Base-by-base conservation (phyloP, 805 yeast species). In the Dipodascopsis uninucleata region DNA sequence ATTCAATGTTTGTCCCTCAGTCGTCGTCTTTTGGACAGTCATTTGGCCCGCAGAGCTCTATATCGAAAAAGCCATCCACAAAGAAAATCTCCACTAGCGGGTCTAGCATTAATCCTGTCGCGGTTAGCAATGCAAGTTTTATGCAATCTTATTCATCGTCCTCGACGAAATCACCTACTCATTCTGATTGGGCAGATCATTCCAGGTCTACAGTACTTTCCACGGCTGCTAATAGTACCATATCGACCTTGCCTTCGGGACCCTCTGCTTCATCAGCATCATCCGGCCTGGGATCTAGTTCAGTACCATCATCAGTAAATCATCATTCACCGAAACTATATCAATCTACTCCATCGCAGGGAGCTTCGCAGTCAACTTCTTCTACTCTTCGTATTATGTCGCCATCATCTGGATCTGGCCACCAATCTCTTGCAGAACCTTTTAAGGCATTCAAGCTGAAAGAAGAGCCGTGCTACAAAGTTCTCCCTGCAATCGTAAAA, bases 381-480 rank as follows among this genome's bases (percentile, higher is more conserved):
- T 42, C 59, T 2, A 52, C 54, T 5, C 39, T 49, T 22, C 61
- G 54, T 28, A n/a, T n/a, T n/a, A n/a, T 3, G n/a, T 14, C 3
- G 31, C 31, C 31, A n/a, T 31, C 23, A 31, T 40, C 24, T 26
- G 47, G 4, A 23, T 46, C 3, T 34, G 14, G 14, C 14, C n/a
- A n/a, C n/a, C n/a, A n/a, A n/a, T n/a, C 58, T 31, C 36, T 59
- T 3, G 37, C 68, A 8, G 95, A 87, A 58, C 94, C 95, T 0
- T 71, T 87, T 54, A 85, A 85, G 57, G 93, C 85, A 56, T 66
- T 89, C 50, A 68, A 93, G 36, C 94, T 95, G 1, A 82, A 90
- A 5, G 95, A 88, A 43, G 97, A 90, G 58, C 88, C 96, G 1
- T 88, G 96, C 62, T 80, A 83, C 57, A 85, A 85, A 62, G 82